These are phyloP conservation scores for Beauveria pseudobassiana DNA, from an alignment of 2,329 filamentous ascomycete genomes.

Conservation along the genomic window DNA sequence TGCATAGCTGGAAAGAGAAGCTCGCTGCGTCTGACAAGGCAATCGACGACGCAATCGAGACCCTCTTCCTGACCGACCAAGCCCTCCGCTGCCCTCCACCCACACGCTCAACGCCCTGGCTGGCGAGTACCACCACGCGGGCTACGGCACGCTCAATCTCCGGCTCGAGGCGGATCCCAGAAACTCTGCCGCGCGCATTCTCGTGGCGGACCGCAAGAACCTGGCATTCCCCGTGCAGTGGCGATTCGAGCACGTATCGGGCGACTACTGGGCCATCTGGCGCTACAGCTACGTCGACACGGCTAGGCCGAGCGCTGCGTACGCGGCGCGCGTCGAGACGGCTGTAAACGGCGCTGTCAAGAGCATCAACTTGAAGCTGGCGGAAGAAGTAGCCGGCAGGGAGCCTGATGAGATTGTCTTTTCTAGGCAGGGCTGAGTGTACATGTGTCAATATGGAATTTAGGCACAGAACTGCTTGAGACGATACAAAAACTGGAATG, in stretches of 20 bases:
- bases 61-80: constrained; percentile 29
- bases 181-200: constrained; percentile 13
- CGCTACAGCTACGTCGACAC: neutral
- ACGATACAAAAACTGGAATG: neutral
- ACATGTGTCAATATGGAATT: accelerated
- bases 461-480: neutral
- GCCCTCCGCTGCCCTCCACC: constrained; percentile 27
- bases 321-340: neutral
- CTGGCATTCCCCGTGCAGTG: constrained; percentile 17
- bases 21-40: constrained; percentile 6
- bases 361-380: neutral
- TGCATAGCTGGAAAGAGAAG: neutral
- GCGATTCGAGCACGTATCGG: constrained; percentile 22
- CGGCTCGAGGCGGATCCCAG: constrained; percentile 12
- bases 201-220: constrained; percentile 19
- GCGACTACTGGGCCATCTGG: constrained; percentile 22
- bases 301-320: neutral
- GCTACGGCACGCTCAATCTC: constrained; percentile 26
- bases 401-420: neutral
- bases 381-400: neutral
- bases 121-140: constrained; percentile 38
- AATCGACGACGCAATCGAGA: constrained; percentile 25
- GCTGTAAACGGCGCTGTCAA: neutral
- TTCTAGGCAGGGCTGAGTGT: neutral
- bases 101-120: constrained; percentile 25